Evolutionary conservation across 345 rosid genomes (phyloP).

Genomic region (Euphorbia tirucalli): DNA sequence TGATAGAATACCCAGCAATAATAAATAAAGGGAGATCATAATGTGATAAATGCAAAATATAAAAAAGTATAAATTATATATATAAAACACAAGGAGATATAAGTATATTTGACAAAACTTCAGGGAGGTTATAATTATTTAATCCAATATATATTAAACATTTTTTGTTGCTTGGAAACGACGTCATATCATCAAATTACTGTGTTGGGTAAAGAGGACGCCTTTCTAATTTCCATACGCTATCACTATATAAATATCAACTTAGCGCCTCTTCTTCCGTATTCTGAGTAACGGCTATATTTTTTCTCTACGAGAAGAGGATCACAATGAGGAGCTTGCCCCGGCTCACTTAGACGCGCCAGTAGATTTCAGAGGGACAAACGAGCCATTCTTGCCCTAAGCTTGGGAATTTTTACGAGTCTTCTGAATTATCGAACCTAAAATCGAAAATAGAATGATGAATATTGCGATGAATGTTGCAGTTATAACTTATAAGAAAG

Average conservation of each 20-base stretch:
- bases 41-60: too few relatives aligned
- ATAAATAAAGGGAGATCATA: too few relatives aligned
- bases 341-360: conserved; percentile 73
- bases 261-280: background rate
- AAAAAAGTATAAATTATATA: too few relatives aligned
- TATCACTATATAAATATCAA: background rate
- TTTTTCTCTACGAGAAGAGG: conserved; percentile 47
- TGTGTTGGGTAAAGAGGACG: too few relatives aligned
- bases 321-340: conserved; percentile 71
- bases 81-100: too few relatives aligned
- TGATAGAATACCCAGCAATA: too few relatives aligned
- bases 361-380: conserved; percentile 66
- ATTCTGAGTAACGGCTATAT: background rate
- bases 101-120: too few relatives aligned
- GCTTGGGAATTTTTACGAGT: conserved; percentile 86
- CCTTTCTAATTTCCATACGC: too few relatives aligned
- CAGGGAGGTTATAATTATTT: too few relatives aligned
- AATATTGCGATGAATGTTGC: conserved; percentile 18
- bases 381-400: conserved; percentile 69
- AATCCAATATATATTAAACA: too few relatives aligned
- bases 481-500: conserved; percentile 66
- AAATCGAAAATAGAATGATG: background rate
- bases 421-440: conserved; percentile 39
- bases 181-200: background rate
- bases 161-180: background rate